A percentile compares a stretch with the other conserved stretches of the same genome.
phyloP scores from a whole-genome alignment of 2,329 filamentous ascomycete genomes.

The Beauveria asiatica region DNA sequence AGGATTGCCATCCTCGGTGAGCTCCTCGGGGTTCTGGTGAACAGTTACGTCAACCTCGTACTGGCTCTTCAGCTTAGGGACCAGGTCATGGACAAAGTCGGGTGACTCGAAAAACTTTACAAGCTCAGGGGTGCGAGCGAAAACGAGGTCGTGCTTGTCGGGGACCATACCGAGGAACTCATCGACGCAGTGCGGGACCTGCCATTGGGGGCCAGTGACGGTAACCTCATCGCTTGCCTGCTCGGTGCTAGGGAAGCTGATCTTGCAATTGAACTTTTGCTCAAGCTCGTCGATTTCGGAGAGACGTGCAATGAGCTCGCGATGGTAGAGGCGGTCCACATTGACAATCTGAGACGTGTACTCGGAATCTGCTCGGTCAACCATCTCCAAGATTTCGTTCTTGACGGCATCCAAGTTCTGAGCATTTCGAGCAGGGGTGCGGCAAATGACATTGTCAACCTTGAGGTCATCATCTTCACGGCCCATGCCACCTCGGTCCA shows the following conservation, averaged over 20 bases:
- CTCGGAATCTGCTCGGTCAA: slow-evolving; percentile 95
- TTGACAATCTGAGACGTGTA: slow-evolving; percentile 91
- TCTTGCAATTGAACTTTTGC: slow-evolving; percentile 99
- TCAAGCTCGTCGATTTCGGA: slow-evolving; percentile 88
- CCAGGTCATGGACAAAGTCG: slow-evolving; percentile 71
- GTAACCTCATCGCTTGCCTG: slow-evolving; percentile 94
- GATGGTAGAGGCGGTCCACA: slow-evolving; percentile 91
- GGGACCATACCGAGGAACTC: slow-evolving; percentile 97
- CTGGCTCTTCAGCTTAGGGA: slow-evolving; percentile 78
- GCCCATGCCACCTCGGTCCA: slow-evolving; percentile 88
- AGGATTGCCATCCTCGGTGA: slow-evolving; percentile 47
- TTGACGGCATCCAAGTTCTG: slow-evolving; percentile 96
- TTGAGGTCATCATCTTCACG: slow-evolving; percentile 98
- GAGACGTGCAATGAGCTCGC: slow-evolving; percentile 82
- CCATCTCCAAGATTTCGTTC: slow-evolving; percentile 99
- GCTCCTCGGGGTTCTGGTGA: slow-evolving; percentile 52
- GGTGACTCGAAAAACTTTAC: slow-evolving; percentile 74
- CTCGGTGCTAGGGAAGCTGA: slow-evolving; percentile 95
- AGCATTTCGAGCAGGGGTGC: slow-evolving; percentile 91
- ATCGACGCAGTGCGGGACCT: slow-evolving; percentile 93
- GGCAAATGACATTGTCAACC: slow-evolving; percentile 97
- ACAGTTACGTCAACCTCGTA: slow-evolving; percentile 85
- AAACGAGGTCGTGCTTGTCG: slow-evolving; percentile 84
- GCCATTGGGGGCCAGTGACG: slow-evolving; percentile 94
- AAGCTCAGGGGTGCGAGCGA: slow-evolving; percentile 67